Conservation (phyloP, 2,329 filamentous ascomycete genomes). For the Huntiella decipiens region DNA sequence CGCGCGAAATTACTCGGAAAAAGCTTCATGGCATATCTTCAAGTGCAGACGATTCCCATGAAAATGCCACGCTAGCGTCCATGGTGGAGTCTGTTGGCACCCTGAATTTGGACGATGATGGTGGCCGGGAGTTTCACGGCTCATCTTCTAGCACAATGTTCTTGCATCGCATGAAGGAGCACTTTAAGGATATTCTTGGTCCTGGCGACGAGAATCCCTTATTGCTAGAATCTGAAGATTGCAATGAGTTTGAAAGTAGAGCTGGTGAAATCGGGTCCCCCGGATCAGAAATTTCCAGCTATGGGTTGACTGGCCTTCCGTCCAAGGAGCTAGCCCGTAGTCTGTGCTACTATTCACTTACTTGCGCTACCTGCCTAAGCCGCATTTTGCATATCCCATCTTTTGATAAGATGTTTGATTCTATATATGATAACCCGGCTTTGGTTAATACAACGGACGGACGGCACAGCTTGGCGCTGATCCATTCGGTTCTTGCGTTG, state of each 20-base stretch:
- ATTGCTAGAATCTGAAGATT: conserved; percentile 30
- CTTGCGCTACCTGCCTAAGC: conserved; percentile 37
- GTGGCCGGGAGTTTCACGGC: conserved; percentile 89
- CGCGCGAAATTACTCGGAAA: conserved; percentile 31
- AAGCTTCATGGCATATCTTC: conserved; percentile 14
- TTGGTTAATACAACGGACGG: conserved; percentile 46
- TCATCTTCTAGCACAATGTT: conserved; percentile 85
- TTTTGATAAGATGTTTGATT: conserved; percentile 61
- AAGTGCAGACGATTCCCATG: conserved; percentile 24
- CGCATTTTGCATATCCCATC: conserved; percentile 64
- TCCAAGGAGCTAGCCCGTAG: conserved; percentile 34
- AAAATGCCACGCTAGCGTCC: conserved; percentile 63
- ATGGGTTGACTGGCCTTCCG: conserved; percentile 44
- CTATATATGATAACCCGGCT: conserved; percentile 51
- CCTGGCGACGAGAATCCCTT: conserved; percentile 41
- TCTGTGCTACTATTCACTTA: conserved; percentile 36
- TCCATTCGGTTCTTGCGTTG: conserved; percentile 52
- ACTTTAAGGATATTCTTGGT: conserved; percentile 61
- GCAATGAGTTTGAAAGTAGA: conserved; percentile 28
- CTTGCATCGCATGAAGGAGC: conserved; percentile 66
- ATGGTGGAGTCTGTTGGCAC: conserved; percentile 91
- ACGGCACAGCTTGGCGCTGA: conserved; percentile 46
- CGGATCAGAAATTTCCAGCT: conserved; percentile 23
- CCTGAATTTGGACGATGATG: conserved; percentile 76
- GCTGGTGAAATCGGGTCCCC: conserved; percentile 51